phyloP scores from a whole-genome alignment of 768 basidiomycete species.

The Termitomyces sp. region DNA sequence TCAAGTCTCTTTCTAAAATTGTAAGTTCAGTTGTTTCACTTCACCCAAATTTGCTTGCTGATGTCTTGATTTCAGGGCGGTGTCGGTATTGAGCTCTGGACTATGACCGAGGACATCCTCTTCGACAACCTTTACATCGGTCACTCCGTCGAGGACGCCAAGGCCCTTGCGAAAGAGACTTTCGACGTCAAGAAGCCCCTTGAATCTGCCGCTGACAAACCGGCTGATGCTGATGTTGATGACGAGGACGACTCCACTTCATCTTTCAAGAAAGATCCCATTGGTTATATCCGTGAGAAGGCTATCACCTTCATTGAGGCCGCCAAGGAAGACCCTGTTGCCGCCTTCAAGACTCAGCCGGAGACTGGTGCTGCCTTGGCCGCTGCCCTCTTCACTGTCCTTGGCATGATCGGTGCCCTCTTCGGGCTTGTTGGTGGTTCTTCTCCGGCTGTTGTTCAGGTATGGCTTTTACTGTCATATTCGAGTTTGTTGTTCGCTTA shows the following conservation, averaged over 20 bases:
- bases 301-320: constrained; percentile 77
- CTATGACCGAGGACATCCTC: constrained; percentile 95
- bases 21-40: constrained; percentile 36
- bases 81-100: constrained; percentile 98
- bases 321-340: constrained; percentile 70
- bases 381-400: constrained; percentile 71
- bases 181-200: constrained; percentile 87
- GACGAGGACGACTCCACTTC: constrained; percentile 45
- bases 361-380: constrained; percentile 80
- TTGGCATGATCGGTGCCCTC: constrained; percentile 81
- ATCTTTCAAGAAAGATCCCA: constrained; percentile 68
- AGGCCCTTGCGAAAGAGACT: constrained; percentile 80
- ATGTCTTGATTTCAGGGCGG: constrained; percentile 54
- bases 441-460: constrained; percentile 71
- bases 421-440: constrained; percentile 75
- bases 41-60: background rate
- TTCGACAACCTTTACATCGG: constrained; percentile 95
- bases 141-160: constrained; percentile 84
- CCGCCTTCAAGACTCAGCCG: constrained; percentile 85
- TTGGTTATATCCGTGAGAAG: constrained; percentile 77
- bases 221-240: constrained; percentile 39
- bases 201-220: constrained; percentile 64
- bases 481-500: background rate
- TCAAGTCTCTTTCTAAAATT: constrained; percentile 83
- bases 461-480: constrained; percentile 19